Base-by-base conservation (phyloP, 306 rosid species). In the Betula pendula region DNA sequence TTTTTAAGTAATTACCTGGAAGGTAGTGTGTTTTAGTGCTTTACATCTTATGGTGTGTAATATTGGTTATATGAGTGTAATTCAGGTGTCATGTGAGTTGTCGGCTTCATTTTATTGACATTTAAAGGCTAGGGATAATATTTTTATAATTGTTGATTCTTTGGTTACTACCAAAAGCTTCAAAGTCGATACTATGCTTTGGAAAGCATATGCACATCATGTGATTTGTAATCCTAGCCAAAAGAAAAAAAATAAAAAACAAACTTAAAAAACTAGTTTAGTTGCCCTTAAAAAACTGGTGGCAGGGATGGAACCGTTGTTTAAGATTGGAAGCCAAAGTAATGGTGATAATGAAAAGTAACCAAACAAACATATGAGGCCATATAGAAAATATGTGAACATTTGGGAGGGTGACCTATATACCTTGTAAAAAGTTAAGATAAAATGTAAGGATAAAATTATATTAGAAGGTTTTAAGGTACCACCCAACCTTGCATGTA, bases 1-100 rank as follows among this genome's bases (percentile, higher is more conserved):
- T 72, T 70, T 70, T 70, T 44, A 71, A n/a, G 52, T 51, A 58
- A 62, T 35, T 63, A 42, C 68, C 71, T 75, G 71, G 70, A 71
- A 45, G 15, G 3, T 65, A 38, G 22, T n/a, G 48, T 24, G 68
- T 65, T 24, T 50, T 74, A 42, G 31, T 51, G 47, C 63, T 4
- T n/a, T 72, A 14, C 49, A 71, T 66, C 59, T 8, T 10, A 62
- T 56, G 71, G 53, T 51, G 27, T 67, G 42, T 16, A 62, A 10
- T 62, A 29, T 38, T 38, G 42, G 42, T 38, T 38, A 51, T 71
- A 44, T 40, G 73, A 15, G 49, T 24, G n/a, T 62, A 22, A 56
- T 56, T 56, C 24, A 56, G 33, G 29, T 56, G 29, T 56, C 63
- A 24, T 24, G 33, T 3, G 16, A 20, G 33, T 19, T 50, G 8